These are phyloP conservation scores for Rhipidocladum racemiflorum DNA, from an alignment of 176 grass and related monocot species.

Conservation along the genomic window DNA sequence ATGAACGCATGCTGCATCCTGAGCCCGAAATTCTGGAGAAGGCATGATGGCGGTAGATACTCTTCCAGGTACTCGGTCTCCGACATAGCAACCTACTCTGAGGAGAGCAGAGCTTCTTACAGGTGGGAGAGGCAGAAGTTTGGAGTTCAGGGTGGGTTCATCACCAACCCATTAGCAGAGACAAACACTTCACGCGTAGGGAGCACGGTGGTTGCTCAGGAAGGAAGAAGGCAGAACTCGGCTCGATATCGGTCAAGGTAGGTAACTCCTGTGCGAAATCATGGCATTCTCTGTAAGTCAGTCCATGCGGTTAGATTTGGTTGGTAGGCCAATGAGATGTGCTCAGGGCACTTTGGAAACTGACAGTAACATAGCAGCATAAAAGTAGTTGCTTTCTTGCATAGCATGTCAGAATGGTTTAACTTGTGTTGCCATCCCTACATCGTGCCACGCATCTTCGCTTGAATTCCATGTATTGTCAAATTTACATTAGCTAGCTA, in stretches of 20 bases:
- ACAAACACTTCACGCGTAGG: conserved; percentile 47
- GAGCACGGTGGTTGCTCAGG: conserved; percentile 14
- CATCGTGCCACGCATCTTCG: background rate
- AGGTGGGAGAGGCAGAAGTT: conserved; percentile 76
- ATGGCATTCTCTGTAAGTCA: background rate
- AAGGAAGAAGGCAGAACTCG: conserved; percentile 50
- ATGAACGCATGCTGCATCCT: conserved; percentile 87
- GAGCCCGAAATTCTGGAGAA: conserved; percentile 86
- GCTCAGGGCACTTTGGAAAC: conserved; percentile 14
- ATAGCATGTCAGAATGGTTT: conserved; percentile 21
- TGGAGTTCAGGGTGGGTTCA: conserved; percentile 52
- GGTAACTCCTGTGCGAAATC: conserved; percentile 23
- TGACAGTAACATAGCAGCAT: conserved; percentile 25
- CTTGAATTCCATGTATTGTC: background rate
- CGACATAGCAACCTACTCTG: conserved; percentile 35
- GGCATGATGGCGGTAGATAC: conserved; percentile 64
- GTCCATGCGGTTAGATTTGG: background rate
- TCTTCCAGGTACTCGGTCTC: conserved; percentile 52
- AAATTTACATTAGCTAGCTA: background rate
- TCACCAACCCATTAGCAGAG: conserved; percentile 80
- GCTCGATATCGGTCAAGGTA: conserved; percentile 55
- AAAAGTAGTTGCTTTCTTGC: conserved; percentile 7
- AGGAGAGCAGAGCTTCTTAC: conserved; percentile 48
- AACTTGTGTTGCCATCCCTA: background rate
- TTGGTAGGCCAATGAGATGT: conserved; percentile 33